Conservation (phyloP, 495 filamentous ascomycete species). For the Trichodelitschia bisporula region DNA sequence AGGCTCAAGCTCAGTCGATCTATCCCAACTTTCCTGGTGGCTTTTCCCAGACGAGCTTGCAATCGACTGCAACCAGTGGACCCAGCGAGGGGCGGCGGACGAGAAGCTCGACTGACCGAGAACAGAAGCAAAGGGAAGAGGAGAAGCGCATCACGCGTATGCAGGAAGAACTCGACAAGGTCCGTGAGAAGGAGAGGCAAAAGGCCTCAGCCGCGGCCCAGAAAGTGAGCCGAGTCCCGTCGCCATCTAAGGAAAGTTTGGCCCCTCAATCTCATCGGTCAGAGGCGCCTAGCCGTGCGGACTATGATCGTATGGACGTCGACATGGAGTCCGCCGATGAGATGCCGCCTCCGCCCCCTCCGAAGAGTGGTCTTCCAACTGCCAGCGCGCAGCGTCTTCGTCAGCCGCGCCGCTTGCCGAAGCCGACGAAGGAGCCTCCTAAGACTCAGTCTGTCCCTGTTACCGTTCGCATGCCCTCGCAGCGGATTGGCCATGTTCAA, state of each 20-base stretch:
- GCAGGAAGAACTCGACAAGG: constrained; percentile 35
- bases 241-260: constrained; percentile 20
- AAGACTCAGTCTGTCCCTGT: constrained; percentile 55
- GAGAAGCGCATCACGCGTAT: constrained; percentile 32
- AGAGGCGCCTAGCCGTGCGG: no score
- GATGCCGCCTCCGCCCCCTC: constrained; percentile 28
- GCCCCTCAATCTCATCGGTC: no score
- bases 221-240: constrained; percentile 18
- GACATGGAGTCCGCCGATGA: no score
- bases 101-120: constrained; percentile 46
- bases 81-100: constrained; percentile 29
- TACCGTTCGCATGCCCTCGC: constrained; percentile 50
- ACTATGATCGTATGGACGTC: no score
- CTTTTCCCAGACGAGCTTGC: no score
- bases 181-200: constrained; percentile 32
- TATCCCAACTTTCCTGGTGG: no score
- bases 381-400: constrained; percentile 24
- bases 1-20: no score
- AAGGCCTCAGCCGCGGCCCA: constrained; percentile 13
- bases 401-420: constrained; percentile 35
- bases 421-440: constrained; percentile 41
- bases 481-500: constrained; percentile 14
- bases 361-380: constrained; percentile 24
- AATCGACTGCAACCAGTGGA: no score
- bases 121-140: constrained; percentile 37